Evolutionary conservation across 169 alveolate species (phyloP).

Genomic region (Cryptosporidium canis): DNA sequence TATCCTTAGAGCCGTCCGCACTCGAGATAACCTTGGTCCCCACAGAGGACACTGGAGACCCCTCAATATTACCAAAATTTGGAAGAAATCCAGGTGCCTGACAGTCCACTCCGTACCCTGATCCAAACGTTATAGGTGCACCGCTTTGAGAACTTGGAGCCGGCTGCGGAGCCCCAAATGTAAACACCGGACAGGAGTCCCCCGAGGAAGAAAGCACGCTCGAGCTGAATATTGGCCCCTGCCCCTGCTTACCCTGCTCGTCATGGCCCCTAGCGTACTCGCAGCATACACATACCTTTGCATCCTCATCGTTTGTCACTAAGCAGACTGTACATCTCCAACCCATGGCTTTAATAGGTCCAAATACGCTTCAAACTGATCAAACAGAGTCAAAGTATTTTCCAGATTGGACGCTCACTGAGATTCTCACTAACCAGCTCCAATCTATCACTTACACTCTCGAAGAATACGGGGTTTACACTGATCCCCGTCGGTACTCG

Average conservation of each 20-base stretch:
- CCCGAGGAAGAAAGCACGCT: not conserved
- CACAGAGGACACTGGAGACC: slow-evolving; percentile 14
- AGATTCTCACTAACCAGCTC: no score
- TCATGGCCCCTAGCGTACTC: slow-evolving; percentile 24
- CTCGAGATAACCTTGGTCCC: not conserved
- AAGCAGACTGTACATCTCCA: slow-evolving; percentile 67
- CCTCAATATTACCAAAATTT: not conserved
- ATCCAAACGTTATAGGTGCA: not conserved
- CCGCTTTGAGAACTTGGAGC: not conserved
- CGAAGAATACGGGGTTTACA: no score
- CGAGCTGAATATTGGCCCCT: slow-evolving; percentile 9
- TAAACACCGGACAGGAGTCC: slow-evolving; percentile 46
- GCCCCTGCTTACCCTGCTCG: not conserved
- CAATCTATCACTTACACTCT: no score
- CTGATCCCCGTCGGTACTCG: no score
- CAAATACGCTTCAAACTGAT: no score
- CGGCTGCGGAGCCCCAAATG: slow-evolving; percentile 18
- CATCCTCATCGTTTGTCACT: slow-evolving; percentile 67
- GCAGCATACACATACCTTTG: slow-evolving; percentile 53
- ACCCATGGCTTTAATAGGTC: slow-evolving; percentile 44
- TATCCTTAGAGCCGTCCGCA: not conserved
- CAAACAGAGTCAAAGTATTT: no score
- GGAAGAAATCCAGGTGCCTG: slow-evolving; percentile 7
- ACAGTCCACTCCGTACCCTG: no score
- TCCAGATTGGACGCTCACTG: no score